These are phyloP conservation scores for Fusarium sp. DNA, from an alignment of 2,329 filamentous ascomycete genomes.

Conservation along the genomic window DNA sequence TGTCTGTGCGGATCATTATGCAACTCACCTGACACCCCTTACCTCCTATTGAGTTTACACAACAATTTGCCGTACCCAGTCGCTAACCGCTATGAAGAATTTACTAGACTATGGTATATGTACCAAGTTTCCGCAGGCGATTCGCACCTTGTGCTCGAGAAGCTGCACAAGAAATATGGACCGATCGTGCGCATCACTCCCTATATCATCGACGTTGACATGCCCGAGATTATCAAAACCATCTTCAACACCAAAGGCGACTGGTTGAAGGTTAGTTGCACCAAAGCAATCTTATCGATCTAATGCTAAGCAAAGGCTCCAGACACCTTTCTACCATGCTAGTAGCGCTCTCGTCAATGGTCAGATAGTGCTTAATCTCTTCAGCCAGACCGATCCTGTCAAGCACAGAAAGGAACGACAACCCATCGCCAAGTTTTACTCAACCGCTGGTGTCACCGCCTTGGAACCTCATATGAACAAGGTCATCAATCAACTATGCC, in stretches of 20 bases:
- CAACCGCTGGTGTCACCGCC: constrained; percentile 24
- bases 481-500: constrained; percentile 41
- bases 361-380: constrained; percentile 44
- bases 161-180: constrained; percentile 55
- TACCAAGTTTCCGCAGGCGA: constrained; percentile 48
- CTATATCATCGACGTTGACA: constrained; percentile 54
- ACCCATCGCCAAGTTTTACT: constrained; percentile 49
- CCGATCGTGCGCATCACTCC: constrained; percentile 58
- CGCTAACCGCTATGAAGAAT: constrained; percentile 23
- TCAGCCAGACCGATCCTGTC: constrained; percentile 43
- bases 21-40: too few species aligned
- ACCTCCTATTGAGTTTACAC: too few species aligned
- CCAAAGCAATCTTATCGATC: background rate
- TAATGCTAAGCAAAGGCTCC: background rate
- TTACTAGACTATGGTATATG: constrained; percentile 55
- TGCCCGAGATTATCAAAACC: constrained; percentile 53
- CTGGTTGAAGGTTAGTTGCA: constrained; percentile 49
- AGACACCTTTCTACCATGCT: constrained; percentile 47
- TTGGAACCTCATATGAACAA: constrained; percentile 49
- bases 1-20: too few species aligned
- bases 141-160: constrained; percentile 48
- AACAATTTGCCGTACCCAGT: too few species aligned
- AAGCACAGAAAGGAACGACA: constrained; percentile 41
- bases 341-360: constrained; percentile 47
- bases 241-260: constrained; percentile 53